These are phyloP conservation scores for Primulina huaijiensis DNA, from an alignment of 257 asterid species.

Conservation along the genomic window DNA sequence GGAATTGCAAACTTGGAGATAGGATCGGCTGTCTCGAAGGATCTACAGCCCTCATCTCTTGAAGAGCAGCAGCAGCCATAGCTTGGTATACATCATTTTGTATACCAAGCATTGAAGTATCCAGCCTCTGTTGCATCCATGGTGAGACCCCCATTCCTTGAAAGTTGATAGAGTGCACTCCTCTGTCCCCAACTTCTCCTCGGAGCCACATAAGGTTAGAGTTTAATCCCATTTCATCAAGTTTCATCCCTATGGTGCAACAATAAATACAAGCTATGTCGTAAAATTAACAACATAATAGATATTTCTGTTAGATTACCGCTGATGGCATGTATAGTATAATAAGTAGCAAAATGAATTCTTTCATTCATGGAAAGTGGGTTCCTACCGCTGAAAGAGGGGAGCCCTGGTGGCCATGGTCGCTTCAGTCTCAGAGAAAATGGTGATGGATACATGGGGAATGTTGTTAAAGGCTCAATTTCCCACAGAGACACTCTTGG, in stretches of 20 bases:
- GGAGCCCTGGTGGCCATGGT: slow-evolving; percentile 73
- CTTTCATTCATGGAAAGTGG: neutral
- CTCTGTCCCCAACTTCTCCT: slow-evolving; percentile 45
- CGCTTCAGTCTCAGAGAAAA: slow-evolving; percentile 66
- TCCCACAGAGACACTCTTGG: slow-evolving; percentile 87
- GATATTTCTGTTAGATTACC: neutral
- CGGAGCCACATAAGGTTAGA: slow-evolving; percentile 57
- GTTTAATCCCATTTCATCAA: slow-evolving; percentile 54
- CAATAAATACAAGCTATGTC: neutral
- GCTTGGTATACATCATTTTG: slow-evolving; percentile 71
- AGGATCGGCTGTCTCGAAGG: slow-evolving; percentile 58
- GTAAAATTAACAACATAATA: neutral
- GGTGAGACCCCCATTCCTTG: slow-evolving; percentile 62
- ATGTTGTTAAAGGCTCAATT: slow-evolving; percentile 75
- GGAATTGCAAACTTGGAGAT: slow-evolving; percentile 50
- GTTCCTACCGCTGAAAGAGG: slow-evolving; percentile 48
- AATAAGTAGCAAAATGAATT: neutral
- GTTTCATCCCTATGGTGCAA: slow-evolving; percentile 47
- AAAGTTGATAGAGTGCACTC: slow-evolving; percentile 48
- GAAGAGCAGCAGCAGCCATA: slow-evolving; percentile 65
- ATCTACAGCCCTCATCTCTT: slow-evolving; percentile 49
- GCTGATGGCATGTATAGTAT: neutral
- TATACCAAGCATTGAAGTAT: slow-evolving; percentile 44
- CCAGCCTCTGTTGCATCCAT: slow-evolving; percentile 69
- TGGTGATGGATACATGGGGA: slow-evolving; percentile 73